Conservation (phyloP, 1,284 basidiomycete species). For the Melampsora abietis-canadensis region DNA sequence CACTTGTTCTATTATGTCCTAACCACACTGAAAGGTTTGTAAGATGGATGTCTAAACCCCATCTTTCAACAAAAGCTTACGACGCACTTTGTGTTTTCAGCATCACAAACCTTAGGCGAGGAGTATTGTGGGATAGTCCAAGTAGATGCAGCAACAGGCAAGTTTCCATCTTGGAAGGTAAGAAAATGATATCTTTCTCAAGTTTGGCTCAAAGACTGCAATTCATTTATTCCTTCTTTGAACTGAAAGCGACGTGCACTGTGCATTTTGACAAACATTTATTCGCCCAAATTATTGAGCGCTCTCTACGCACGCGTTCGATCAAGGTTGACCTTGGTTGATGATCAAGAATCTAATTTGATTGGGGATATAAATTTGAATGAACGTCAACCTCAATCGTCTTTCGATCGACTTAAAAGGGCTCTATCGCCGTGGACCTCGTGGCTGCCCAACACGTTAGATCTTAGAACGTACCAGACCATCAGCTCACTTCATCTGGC, state of each 20-base stretch:
- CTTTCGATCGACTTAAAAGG: conserved; percentile 12
- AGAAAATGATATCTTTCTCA: conserved; percentile 13
- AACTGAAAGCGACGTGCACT: conserved; percentile 46
- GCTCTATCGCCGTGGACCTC: conserved; percentile 14
- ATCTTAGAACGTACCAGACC: conserved; percentile 51
- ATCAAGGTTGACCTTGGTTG: conserved; percentile 12
- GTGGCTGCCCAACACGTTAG: conserved; percentile 47
- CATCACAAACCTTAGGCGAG: conserved; percentile 55
- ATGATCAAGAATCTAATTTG: conserved; percentile 6
- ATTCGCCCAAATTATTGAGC: conserved; percentile 15
- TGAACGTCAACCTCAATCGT: conserved; percentile 37
- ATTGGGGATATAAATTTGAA: conserved; percentile 17
- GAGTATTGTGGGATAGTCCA: conserved; percentile 55
- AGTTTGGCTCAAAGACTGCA: not conserved
- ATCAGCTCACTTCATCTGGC: conserved; percentile 53
- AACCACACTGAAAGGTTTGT: conserved; percentile 24
- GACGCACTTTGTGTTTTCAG: conserved; percentile 43
- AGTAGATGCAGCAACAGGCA: conserved; percentile 47
- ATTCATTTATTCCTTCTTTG: conserved; percentile 44
- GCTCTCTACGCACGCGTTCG: conserved; percentile 17
- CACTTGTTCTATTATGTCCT: conserved; percentile 25
- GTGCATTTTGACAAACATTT: conserved; percentile 25
- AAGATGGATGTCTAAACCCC: not conserved
- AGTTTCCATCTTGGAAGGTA: conserved; percentile 49
- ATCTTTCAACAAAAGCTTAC: not conserved